These are phyloP conservation scores for Iris macrosiphon DNA, from an alignment of 106 monocot species.

Conservation along the genomic window DNA sequence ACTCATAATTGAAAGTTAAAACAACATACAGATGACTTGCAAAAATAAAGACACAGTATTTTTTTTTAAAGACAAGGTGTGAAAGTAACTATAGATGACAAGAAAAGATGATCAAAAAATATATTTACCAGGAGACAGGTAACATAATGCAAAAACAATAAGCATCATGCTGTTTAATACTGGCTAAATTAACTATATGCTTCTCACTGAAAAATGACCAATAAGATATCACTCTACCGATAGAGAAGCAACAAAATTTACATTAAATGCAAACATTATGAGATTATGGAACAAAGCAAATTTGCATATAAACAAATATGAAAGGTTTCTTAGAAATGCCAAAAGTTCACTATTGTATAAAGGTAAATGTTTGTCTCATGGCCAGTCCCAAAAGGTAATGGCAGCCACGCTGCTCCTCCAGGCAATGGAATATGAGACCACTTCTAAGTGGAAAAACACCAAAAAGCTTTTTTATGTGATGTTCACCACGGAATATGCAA, in stretches of 20 bases:
- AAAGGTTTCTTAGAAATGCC: background rate
- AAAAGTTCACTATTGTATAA: background rate
- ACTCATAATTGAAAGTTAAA: no score
- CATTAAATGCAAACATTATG: constrained; percentile 1
- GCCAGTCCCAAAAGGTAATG: constrained; percentile 21
- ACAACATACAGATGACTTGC: no score
- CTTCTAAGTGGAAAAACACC: constrained; percentile 1
- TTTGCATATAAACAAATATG: background rate
- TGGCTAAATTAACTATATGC: no score
- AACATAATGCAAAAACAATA: constrained; percentile 3
- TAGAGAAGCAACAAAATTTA: constrained; percentile 6
- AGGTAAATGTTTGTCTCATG: constrained; percentile 25
- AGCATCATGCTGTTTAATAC: no score
- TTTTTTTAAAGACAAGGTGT: no score
- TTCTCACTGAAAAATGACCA: constrained; percentile 4
- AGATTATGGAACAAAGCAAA: background rate
- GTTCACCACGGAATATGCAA: constrained; percentile 21
- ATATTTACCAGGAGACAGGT: constrained; percentile 17
- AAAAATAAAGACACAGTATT: no score
- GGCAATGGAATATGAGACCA: constrained; percentile 30
- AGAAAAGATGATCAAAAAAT: no score
- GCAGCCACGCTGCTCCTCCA: constrained; percentile 14
- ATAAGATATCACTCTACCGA: background rate
- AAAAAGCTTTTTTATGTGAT: constrained; percentile 10
- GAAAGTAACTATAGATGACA: no score